These are phyloP conservation scores for Phytomonas sp. DNA, from an alignment of 208 protist species.

Conservation along the genomic window DNA sequence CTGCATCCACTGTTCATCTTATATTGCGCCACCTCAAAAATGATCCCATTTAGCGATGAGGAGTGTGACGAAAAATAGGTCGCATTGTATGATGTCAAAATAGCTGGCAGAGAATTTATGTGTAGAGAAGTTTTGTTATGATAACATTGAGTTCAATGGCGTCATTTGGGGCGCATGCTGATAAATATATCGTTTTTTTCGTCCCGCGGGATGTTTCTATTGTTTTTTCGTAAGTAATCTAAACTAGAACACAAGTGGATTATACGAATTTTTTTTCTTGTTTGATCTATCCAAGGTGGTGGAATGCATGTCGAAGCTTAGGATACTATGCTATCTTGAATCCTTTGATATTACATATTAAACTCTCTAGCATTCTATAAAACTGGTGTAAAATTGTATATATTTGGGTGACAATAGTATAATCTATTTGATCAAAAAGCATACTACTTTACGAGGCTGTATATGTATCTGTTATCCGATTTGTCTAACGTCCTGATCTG, in stretches of 20 bases:
- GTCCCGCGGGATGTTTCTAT: too few relatives aligned
- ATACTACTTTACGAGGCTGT: not conserved
- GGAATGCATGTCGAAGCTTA: not conserved
- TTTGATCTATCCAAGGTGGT: not conserved
- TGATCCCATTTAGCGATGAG: not conserved
- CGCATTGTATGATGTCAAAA: not conserved
- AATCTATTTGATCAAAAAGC: not conserved
- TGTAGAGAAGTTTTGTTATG: not conserved
- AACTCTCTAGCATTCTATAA: not conserved
- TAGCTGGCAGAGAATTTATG: not conserved
- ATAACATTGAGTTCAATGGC: not conserved
- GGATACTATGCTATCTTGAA: not conserved
- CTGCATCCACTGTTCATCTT: not conserved
- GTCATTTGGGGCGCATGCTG: not conserved
- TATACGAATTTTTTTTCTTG: not conserved
- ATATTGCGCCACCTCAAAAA: not conserved
- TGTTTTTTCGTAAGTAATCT: not conserved
- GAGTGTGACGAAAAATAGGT: not conserved
- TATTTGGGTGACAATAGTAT: not conserved
- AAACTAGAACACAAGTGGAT: conserved; percentile 12
- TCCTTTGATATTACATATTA: not conserved
- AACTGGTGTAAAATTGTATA: not conserved
- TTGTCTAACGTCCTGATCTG: not conserved
- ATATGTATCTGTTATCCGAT: not conserved
- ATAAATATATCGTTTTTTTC: not conserved